A percentile compares a stretch with the other conserved stretches of the same genome.
phyloP scores from a whole-genome alignment of 1,284 basidiomycete genomes.

The Phaffia rhodozyma region DNA sequence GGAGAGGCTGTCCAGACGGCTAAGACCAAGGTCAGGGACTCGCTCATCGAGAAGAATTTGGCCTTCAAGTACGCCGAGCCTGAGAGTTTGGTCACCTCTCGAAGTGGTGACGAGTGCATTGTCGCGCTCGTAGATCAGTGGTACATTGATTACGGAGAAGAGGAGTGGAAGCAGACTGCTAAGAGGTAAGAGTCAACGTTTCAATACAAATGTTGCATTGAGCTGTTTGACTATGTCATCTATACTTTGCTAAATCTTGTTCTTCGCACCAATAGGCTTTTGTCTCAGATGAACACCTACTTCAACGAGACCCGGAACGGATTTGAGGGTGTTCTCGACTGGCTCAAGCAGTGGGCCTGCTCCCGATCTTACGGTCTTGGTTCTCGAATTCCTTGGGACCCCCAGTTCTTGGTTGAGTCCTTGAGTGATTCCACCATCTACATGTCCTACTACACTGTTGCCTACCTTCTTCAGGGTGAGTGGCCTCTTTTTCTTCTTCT shows the following conservation, averaged over 20 bases:
- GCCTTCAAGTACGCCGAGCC: slow-evolving; percentile 94
- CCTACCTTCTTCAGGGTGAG: slow-evolving; percentile 73
- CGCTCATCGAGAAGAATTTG: slow-evolving; percentile 64
- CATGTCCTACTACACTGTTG: slow-evolving; percentile 96
- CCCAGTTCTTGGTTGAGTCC: slow-evolving; percentile 90
- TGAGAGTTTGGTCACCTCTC: slow-evolving; percentile 78
- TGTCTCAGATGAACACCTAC: slow-evolving; percentile 83
- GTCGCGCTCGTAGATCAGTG: slow-evolving; percentile 98
- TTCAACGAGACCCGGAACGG: slow-evolving; percentile 76
- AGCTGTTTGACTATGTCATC: not conserved
- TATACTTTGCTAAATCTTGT: not conserved
- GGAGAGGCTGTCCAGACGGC: slow-evolving; percentile 80
- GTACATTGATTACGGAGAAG: slow-evolving; percentile 97
- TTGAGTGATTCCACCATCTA: slow-evolving; percentile 97
- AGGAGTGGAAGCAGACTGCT: slow-evolving; percentile 70
- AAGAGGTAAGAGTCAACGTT: slow-evolving; percentile 50
- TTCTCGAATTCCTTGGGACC: slow-evolving; percentile 94
- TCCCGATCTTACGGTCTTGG: slow-evolving; percentile 94
- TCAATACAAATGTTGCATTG: not conserved
- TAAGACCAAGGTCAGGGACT: slow-evolving; percentile 74
- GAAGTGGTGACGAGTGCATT: slow-evolving; percentile 90
- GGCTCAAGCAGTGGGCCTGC: slow-evolving; percentile 99
- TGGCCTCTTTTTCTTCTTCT: slow-evolving; percentile 13
- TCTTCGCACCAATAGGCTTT: slow-evolving; percentile 43
- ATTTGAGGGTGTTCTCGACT: slow-evolving; percentile 83